phyloP scores from a whole-genome alignment of 768 basidiomycete species.

The Termitomyces titanicus region DNA sequence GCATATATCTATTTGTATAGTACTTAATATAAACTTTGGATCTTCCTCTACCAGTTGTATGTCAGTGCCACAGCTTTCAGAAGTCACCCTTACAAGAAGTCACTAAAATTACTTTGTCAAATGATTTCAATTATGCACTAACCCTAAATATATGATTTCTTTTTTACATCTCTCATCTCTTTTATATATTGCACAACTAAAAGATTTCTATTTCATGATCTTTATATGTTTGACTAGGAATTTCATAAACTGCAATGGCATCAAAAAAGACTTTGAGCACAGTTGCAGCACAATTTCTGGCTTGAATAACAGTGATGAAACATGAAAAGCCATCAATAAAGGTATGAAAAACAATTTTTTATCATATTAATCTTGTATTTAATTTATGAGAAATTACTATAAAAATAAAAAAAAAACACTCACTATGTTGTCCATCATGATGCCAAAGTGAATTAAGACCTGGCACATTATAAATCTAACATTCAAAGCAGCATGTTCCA shows the following conservation, averaged over 20 bases:
- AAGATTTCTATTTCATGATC: background rate
- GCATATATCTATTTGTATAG: too few relatives aligned
- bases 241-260: background rate
- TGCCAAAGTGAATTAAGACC: background rate
- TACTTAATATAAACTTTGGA: too few relatives aligned
- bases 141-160: background rate
- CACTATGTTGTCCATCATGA: constrained; percentile 1
- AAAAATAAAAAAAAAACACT: background rate
- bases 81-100: too few relatives aligned
- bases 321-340: background rate
- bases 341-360: background rate
- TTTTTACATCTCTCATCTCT: background rate
- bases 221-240: background rate
- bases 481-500: constrained; percentile 15
- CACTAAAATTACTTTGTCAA: too few relatives aligned
- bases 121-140: background rate
- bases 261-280: constrained; percentile 1
- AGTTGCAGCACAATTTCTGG: background rate
- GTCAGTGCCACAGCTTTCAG: too few relatives aligned
- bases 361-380: background rate
- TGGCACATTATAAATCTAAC: constrained; percentile 14
- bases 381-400: background rate
- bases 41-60: too few relatives aligned
- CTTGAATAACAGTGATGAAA: background rate
- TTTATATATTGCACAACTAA: background rate